phyloP scores from a whole-genome alignment of 176 grass and related monocot genomes.

The Areca catechu region DNA sequence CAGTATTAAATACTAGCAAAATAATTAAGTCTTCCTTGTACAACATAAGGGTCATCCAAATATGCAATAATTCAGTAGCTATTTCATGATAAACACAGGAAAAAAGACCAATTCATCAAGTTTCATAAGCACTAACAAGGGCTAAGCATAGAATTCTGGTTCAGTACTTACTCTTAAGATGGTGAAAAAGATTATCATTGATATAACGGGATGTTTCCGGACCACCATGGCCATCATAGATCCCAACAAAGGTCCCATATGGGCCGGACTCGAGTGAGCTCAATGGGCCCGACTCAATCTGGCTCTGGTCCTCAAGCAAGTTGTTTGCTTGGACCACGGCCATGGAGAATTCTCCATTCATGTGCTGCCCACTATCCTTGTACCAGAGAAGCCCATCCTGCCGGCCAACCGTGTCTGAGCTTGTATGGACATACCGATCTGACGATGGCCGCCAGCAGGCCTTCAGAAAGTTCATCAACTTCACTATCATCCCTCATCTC shows the following conservation, averaged over 20 bases:
- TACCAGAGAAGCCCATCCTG: constrained; percentile 92
- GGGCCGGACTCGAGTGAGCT: constrained; percentile 67
- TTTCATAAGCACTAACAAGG: not conserved
- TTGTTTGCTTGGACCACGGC: constrained; percentile 92
- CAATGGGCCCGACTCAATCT: constrained; percentile 65
- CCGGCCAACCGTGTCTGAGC: constrained; percentile 42
- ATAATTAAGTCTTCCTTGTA: no score
- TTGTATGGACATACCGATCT: constrained; percentile 33
- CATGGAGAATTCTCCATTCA: constrained; percentile 85
- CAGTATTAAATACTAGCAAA: no score
- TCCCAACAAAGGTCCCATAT: constrained; percentile 72
- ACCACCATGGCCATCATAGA: constrained; percentile 93
- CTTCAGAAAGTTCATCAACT: constrained; percentile 77
- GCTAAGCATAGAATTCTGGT: not conserved
- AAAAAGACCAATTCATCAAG: no score
- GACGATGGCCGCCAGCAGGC: constrained; percentile 80
- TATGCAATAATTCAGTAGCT: no score
- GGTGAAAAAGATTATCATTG: constrained; percentile 73
- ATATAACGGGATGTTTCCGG: constrained; percentile 83
- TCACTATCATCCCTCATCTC: constrained; percentile 69
- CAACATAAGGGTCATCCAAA: no score
- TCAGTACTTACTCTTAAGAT: constrained; percentile 71
- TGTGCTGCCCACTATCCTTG: constrained; percentile 82
- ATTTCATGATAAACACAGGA: no score
- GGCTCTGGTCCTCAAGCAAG: constrained; percentile 84